Base-by-base conservation (phyloP, 2,329 filamentous ascomycete species). In the Phialocephala sp. region DNA sequence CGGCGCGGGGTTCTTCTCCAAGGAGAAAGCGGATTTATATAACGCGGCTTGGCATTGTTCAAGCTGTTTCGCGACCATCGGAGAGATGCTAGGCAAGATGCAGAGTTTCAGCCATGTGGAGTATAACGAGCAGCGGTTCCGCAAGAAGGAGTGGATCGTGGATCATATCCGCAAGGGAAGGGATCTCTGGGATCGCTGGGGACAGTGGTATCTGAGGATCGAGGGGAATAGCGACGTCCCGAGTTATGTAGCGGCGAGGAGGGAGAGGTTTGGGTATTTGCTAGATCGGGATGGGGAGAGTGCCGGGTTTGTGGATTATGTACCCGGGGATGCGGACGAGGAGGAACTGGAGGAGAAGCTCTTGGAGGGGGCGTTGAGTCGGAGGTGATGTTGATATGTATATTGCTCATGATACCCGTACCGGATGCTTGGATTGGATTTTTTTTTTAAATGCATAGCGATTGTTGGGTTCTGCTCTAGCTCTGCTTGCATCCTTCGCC, bases 41-140 rank as follows among this genome's bases (percentile, higher is more conserved):
- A 76, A 80, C 62, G 79, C 80, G 1, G 79, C 75, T 2, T 83
- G 81, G 81, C 80, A 82, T 67, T 83, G 81, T 71, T 79, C 76
- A 18, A 77, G 74, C 37, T 83, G 81, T 70, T 80, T 82, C 66
- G 68, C 74, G 8, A 81, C 76, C 5, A 54, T 54, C 50, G 69
- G 74, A 5, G 78, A 82, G 68, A 76, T 82, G 73, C 69, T 76
- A 37, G 74, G 72, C 14, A 82, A 81, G 72, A 79, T 81, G 75
- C 71, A 73, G 12, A 75, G 75, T 60, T 83, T 82, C 69, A 80
- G 77, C 18, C 80, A 83, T 64, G 72, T 68, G 43, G 71, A 74
- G 52, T 72, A 74, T 57, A 79, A 83, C 60, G 75, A 73, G 14
- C 73, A 76, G 24, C 74, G 78, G 60, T 82, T 78, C 66, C 75